A percentile compares a stretch with the other conserved stretches of the same genome.
phyloP scores from a whole-genome alignment of 345 rosid genomes.

The Kandelia obovata region DNA sequence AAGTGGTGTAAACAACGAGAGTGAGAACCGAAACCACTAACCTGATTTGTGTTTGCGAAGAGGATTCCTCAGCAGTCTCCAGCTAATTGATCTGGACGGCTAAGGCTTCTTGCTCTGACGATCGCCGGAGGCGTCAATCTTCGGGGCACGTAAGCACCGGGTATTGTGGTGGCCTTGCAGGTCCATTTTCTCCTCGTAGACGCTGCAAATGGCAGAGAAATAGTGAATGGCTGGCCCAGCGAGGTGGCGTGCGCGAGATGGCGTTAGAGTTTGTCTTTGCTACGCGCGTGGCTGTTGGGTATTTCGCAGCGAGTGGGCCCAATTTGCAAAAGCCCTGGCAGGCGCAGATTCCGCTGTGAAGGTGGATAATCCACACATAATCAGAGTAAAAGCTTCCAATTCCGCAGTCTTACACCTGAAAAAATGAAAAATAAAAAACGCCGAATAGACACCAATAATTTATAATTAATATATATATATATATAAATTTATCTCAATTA shows the following conservation, averaged over 20 bases:
- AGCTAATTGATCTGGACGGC: constrained; percentile 46
- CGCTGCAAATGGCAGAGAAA: constrained; percentile 35
- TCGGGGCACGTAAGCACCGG: constrained; percentile 64
- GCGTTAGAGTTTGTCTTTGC: constrained; percentile 1
- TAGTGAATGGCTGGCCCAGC: constrained; percentile 17
- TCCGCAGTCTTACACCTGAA: too few species aligned
- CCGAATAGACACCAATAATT: too few species aligned
- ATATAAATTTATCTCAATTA: too few species aligned
- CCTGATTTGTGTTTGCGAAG: constrained; percentile 53
- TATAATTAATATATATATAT: too few species aligned
- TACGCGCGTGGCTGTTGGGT: constrained; percentile 16
- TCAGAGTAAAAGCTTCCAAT: too few species aligned
- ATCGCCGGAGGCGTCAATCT: constrained; percentile 27
- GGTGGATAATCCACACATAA: too few species aligned
- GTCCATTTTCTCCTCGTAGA: constrained; percentile 13
- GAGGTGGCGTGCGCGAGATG: constrained; percentile 7
- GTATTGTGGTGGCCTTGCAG: constrained; percentile 16
- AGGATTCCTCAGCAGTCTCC: constrained; percentile 63
- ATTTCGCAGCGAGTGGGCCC: constrained; percentile 26
- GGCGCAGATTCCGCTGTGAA: not conserved
- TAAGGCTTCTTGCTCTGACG: constrained; percentile 29
- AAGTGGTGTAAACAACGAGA: constrained; percentile 62
- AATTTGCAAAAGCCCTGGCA: constrained; percentile 23
- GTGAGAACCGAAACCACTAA: constrained; percentile 43
- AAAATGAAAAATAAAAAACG: too few species aligned